These are phyloP conservation scores for Ruellia speciosa DNA, from an alignment of 305 asterid genomes.

Conservation along the genomic window DNA sequence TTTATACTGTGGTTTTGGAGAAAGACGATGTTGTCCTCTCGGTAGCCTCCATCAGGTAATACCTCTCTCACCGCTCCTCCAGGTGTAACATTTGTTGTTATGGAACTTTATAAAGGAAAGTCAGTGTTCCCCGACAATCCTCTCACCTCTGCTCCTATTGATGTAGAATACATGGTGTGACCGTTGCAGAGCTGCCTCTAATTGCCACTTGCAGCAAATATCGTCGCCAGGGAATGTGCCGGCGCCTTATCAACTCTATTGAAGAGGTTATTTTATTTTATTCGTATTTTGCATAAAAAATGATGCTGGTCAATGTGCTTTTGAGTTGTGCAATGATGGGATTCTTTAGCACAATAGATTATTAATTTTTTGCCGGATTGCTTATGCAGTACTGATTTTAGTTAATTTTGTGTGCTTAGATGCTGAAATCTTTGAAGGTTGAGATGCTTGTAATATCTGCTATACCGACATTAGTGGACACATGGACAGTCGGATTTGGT, in stretches of 20 bases:
- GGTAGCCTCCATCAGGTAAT: slow-evolving; percentile 61
- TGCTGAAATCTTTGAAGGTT: slow-evolving; percentile 1
- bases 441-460: slow-evolving; percentile 11
- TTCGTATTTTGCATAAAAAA: neutral
- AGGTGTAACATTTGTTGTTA: neutral
- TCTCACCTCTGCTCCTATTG: neutral
- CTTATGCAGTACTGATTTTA: neutral
- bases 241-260: slow-evolving; percentile 10
- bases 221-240: slow-evolving; percentile 12
- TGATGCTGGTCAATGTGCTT: no score
- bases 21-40: slow-evolving; percentile 43
- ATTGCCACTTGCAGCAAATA: slow-evolving; percentile 13
- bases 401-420: slow-evolving; percentile 3
- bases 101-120: neutral
- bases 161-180: slow-evolving; percentile 15
- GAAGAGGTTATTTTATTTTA: slow-evolving; percentile 13
- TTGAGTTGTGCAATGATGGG: no score
- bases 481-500: slow-evolving; percentile 8
- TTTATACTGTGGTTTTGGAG: slow-evolving; percentile 59
- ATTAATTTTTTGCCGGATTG: neutral
- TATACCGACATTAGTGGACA: neutral
- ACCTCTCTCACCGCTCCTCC: no score
- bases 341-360: no score
- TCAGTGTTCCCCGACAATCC: neutral
- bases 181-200: slow-evolving; percentile 14